phyloP scores from a whole-genome alignment of 208 protist genomes.

The Naegleria gruberi region DNA sequence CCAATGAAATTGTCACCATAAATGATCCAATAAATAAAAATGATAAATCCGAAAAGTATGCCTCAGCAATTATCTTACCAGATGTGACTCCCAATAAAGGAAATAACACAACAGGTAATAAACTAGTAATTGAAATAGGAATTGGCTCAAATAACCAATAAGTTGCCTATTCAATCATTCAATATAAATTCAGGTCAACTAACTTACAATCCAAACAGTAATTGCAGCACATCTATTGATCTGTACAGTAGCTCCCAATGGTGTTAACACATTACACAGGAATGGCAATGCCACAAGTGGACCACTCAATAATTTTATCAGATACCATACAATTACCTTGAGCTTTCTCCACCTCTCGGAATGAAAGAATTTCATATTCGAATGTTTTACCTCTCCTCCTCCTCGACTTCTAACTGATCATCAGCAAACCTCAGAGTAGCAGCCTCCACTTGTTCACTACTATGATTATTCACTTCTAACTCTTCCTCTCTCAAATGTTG shows the following conservation, averaged over 20 bases:
- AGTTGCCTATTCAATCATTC: no score
- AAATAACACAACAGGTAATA: background rate
- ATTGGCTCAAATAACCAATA: background rate
- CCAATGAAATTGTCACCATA: background rate
- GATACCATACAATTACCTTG: no score
- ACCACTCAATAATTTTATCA: background rate
- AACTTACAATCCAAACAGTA: background rate
- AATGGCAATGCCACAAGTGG: background rate
- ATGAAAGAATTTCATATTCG: no score
- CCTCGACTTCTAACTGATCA: no score
- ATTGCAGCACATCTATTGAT: background rate
- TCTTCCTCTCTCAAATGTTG: no score
- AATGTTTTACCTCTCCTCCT: no score
- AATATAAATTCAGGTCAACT: no score
- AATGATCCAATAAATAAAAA: slow-evolving; percentile 9
- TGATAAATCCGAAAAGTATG: background rate
- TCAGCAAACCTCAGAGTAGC: no score
- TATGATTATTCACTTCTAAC: no score
- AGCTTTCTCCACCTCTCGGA: no score
- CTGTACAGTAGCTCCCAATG: background rate
- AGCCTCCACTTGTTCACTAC: no score
- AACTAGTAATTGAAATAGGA: background rate
- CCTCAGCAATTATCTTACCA: background rate
- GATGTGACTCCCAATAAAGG: background rate
- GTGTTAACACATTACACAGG: background rate